phyloP scores from a whole-genome alignment of 345 rosid genomes.

The Ceriops zippeliana region DNA sequence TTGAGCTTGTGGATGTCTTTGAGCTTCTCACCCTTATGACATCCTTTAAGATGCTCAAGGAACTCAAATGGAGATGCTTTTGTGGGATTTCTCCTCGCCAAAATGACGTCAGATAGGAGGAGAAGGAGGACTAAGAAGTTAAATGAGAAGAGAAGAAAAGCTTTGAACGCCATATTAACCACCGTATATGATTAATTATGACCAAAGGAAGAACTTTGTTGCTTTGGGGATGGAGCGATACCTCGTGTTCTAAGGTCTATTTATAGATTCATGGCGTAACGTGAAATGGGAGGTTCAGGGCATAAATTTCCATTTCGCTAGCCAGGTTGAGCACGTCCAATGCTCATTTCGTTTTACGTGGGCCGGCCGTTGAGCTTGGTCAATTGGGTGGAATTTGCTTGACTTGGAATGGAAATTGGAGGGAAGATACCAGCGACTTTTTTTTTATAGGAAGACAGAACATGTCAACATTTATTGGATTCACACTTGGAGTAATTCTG shows the following conservation, averaged over 20 bases:
- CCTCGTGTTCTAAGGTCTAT: not conserved
- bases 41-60: slow-evolving; percentile 30
- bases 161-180: slow-evolving; percentile 2
- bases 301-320: too few species aligned
- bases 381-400: too few species aligned
- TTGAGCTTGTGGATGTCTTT: slow-evolving; percentile 30
- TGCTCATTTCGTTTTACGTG: too few species aligned
- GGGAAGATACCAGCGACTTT: too few species aligned
- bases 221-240: not conserved
- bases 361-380: too few species aligned
- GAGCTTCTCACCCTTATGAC: slow-evolving; percentile 30
- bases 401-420: too few species aligned
- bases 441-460: too few species aligned
- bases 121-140: not conserved
- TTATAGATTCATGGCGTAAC: not conserved
- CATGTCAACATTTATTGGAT: too few species aligned
- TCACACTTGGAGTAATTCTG: too few species aligned
- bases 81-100: not conserved
- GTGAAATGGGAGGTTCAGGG: too few species aligned
- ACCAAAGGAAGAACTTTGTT: not conserved
- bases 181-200: not conserved
- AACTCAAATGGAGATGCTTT: slow-evolving; percentile 21
- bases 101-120: not conserved
- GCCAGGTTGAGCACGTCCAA: too few species aligned
- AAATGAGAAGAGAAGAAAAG: not conserved